Conservation (phyloP, 768 basidiomycete genomes). For the Russula abietina region DNA sequence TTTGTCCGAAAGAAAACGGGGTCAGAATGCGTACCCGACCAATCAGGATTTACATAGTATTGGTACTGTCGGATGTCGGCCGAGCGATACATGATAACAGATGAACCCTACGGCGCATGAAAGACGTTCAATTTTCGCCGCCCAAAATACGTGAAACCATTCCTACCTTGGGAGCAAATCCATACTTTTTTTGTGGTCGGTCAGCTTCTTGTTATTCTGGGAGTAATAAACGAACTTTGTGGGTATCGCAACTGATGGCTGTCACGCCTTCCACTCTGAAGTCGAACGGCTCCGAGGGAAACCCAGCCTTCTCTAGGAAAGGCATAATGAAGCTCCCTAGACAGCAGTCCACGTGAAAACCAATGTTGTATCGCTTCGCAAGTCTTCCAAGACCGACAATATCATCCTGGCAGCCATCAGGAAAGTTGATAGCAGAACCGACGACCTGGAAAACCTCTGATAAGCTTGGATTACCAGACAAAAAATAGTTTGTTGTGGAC, state of each 20-base stretch:
- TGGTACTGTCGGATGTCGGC: constrained; percentile 71
- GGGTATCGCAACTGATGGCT: constrained; percentile 91
- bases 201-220: constrained; percentile 8
- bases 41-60: constrained; percentile 78
- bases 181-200: constrained; percentile 51
- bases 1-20: constrained; percentile 14
- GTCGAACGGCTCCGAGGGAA: constrained; percentile 74
- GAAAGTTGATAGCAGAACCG: constrained; percentile 81
- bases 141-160: background rate
- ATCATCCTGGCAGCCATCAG: constrained; percentile 81
- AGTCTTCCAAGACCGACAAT: constrained; percentile 73
- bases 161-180: constrained; percentile 83
- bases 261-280: constrained; percentile 90
- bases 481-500: constrained; percentile 33
- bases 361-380: constrained; percentile 68
- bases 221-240: constrained; percentile 52
- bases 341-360: constrained; percentile 93
- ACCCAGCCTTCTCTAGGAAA: constrained; percentile 76
- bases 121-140: background rate
- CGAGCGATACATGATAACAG: constrained; percentile 91
- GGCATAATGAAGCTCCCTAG: constrained; percentile 92
- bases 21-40: constrained; percentile 52
- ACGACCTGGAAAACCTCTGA: constrained; percentile 48
- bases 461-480: constrained; percentile 6
- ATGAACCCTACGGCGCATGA: constrained; percentile 56